Conservation (phyloP, 2,329 filamentous ascomycete species). For the Arthrinium phaeospermum region DNA sequence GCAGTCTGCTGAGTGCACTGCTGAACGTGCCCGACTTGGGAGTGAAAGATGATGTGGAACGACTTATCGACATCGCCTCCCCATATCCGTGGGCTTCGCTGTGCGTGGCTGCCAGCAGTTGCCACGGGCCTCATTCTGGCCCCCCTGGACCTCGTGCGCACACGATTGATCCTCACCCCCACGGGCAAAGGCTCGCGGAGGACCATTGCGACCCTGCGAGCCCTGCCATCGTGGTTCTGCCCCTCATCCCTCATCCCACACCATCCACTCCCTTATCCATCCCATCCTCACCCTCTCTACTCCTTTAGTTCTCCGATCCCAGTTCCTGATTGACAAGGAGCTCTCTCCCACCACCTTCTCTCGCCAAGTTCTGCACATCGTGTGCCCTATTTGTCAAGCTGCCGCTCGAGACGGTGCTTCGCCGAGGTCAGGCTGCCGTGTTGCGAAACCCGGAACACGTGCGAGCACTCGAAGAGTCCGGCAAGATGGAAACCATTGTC, state of each 20-base stretch:
- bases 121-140: conserved; percentile 82
- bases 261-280: conserved; percentile 83
- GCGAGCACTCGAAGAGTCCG: conserved; percentile 51
- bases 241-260: conserved; percentile 74
- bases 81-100: conserved; percentile 84
- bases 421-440: conserved; percentile 83
- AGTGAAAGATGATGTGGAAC: conserved; percentile 76
- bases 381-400: conserved; percentile 84
- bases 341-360: conserved; percentile 83
- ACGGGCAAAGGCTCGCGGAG: conserved; percentile 76
- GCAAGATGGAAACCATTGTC: conserved; percentile 73
- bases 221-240: conserved; percentile 79
- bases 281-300: conserved; percentile 82
- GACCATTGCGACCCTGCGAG: conserved; percentile 77
- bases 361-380: conserved; percentile 82
- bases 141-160: conserved; percentile 89
- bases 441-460: conserved; percentile 61
- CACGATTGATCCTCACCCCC: conserved; percentile 84
- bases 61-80: conserved; percentile 73
- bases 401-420: conserved; percentile 88
- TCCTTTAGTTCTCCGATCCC: conserved; percentile 84
- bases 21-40: conserved; percentile 88
- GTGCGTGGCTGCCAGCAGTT: conserved; percentile 71
- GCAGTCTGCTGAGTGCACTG: conserved; percentile 87
- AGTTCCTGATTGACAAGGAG: conserved; percentile 82